Evolutionary conservation across 371 early-diverging fungal species (phyloP), one percentile per base, ranked within the genome.

Genomic region (Mucor circinelloides): DNA sequence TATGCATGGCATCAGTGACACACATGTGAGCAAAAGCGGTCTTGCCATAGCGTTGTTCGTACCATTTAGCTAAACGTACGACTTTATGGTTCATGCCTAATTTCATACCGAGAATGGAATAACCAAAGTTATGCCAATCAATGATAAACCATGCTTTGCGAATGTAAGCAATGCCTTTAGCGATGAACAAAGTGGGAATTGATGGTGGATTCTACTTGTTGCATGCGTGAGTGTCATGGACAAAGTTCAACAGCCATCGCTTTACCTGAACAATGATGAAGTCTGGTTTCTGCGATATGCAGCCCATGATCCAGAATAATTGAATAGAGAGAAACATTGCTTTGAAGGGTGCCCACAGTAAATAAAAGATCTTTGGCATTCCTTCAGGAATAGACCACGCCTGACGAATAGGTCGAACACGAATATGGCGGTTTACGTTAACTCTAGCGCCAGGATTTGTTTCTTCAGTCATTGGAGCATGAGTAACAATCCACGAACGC

Each of bases 81-180:
- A 95, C 81, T 19, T 70, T 73, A 59, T 86, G 88, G 2, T 64
- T 40, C 21, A 75, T 40, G 6, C 93, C 93, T 25, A 97, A 71
- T 32, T 84, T 90, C 57, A 95, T 75, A 5, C 85, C 90, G 54
- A 98, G 87, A 46, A 98, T 87, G 1, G 96, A 89, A 71, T 90
- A 92, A 7, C 97, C 99, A 77, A 95, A 94, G 76, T 98, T 98
- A 77, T 98, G 99, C 99, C 98, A 98, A 76, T 98, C 99, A 63
- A 97, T 94, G 60, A 97, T 80, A 7, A 98, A 75, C 60, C 84
- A 79, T 5, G 90, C 78, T 28, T 87, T 79, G 10, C 89, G 88
- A 12, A 93, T 23, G 44, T 76, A 81, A 36, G 85, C 79, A 27
- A 93, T 81, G 4, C 88, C 31, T 38, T 89, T 92, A 34, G 86